Base-by-base conservation (phyloP, 2,329 filamentous ascomycete species). In the Alternaria triticina region DNA sequence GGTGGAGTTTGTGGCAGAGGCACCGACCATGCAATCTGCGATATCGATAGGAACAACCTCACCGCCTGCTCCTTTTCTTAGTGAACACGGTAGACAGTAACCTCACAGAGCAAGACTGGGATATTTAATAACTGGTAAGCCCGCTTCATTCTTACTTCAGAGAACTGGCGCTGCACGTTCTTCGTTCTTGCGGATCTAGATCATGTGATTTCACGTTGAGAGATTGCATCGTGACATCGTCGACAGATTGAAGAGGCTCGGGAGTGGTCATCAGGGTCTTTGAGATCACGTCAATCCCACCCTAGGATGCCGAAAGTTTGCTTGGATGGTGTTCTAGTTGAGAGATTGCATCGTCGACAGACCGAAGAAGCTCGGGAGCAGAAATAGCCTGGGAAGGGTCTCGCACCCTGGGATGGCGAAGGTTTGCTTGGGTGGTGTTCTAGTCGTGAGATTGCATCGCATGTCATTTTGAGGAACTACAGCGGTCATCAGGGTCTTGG, bases 1-100 rank as follows among this genome's bases (percentile, higher is more conserved):
- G 58, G 57, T 54, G 51, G 57, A 52, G 54, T 58, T 61, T 59
- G 52, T 57, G 30, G 47, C 54, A 43, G 33, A 49, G 54, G 59
- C 59, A 61, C 59, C 54, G 54, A 61, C 59, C 59, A 61, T 20
- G 46, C 54, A 61, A 61, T 61, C 54, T 61, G 54, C 54, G 20
- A 52, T 47, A 61, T 61, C 59, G 46, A 61, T 58, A 61, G 46
- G 46, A 17, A 52, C 27, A 52, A 52, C 49, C 30, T 46, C 59
- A 58, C 54, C 51, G 52, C 56, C 59, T 60, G 52, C 50, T 50
- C 49, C 36, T 49, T 20, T 23, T 44, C 25, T 22, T 45, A 54
- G 15, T 36, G 17, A 58, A 52, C 54, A 57, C 54, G 47, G 46
- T 22, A 45, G 22, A 25, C 12, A 22, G 30, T 56, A 33, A 22